Conservation (phyloP, 1,284 basidiomycete species). For the Bondarzewia mesenterica region DNA sequence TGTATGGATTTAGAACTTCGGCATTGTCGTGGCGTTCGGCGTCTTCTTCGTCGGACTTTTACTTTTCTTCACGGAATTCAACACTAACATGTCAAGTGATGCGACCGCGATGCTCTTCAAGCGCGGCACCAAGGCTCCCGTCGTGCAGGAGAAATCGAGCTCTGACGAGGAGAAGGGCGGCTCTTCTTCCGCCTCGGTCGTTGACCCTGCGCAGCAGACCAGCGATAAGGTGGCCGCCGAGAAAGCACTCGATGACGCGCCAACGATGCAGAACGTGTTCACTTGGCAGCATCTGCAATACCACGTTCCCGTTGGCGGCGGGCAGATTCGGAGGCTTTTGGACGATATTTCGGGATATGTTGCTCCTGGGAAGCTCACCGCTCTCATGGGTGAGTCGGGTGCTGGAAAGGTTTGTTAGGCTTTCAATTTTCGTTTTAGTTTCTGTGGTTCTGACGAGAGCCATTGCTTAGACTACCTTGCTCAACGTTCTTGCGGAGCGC, state of each 20-base stretch:
- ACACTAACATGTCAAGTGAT: constrained; percentile 25
- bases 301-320: constrained; percentile 50
- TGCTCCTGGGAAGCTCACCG: constrained; percentile 71
- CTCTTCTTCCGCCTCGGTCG: neutral
- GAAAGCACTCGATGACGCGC: constrained; percentile 14
- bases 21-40: constrained; percentile 45
- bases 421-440: constrained; percentile 17
- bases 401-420: constrained; percentile 55
- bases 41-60: constrained; percentile 39
- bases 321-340: constrained; percentile 51
- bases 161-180: constrained; percentile 15
- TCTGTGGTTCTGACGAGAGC: constrained; percentile 25
- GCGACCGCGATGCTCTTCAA: constrained; percentile 34
- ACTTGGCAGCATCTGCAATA: constrained; percentile 61
- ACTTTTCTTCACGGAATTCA: constrained; percentile 44
- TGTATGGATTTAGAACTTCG: constrained; percentile 51
- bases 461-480: constrained; percentile 54
- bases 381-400: constrained; percentile 77
- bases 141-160: constrained; percentile 1
- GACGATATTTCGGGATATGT: constrained; percentile 82
- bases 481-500: constrained; percentile 81
- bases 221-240: constrained; percentile 8
- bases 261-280: constrained; percentile 38
- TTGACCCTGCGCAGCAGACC: constrained; percentile 15
- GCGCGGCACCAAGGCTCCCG: constrained; percentile 23